Percentiles rank a stretch among this genome's conserved stretches.
These are phyloP conservation scores for Podochytrium sp. DNA, from an alignment of 192 early-diverging fungal species.

Conservation along the genomic window DNA sequence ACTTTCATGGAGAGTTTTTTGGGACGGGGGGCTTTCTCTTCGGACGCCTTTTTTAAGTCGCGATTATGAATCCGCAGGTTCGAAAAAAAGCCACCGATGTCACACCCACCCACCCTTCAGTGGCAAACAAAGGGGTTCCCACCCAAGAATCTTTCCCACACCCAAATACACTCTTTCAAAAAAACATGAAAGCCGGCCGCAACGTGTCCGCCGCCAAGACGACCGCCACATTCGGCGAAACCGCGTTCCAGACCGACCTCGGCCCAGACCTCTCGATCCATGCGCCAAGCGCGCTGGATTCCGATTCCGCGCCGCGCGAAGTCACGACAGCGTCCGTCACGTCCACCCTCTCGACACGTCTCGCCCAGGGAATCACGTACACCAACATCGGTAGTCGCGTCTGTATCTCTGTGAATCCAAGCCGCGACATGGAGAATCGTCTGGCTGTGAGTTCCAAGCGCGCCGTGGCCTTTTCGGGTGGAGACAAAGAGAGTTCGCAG, in stretches of 20 bases:
- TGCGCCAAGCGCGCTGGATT: not conserved
- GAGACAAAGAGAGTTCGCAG: not conserved
- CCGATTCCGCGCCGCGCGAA: not conserved
- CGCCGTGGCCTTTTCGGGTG: not conserved
- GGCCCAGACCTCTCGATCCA: not conserved
- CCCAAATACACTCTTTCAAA: not conserved
- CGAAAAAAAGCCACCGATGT: not conserved
- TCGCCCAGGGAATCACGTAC: not conserved
- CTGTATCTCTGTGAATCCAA: not conserved
- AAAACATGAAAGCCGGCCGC: not conserved
- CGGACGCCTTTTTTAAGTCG: too few species aligned
- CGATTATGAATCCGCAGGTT: not conserved
- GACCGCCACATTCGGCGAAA: not conserved
- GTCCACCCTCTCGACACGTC: not conserved
- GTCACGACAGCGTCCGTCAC: not conserved
- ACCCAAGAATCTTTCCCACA: not conserved
- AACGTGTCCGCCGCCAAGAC: not conserved
- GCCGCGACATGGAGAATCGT: not conserved
- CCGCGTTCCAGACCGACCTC: not conserved
- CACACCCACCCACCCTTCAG: not conserved
- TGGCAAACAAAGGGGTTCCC: too few species aligned
- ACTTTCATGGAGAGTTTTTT: conserved; percentile 12
- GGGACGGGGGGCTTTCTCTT: too few species aligned
- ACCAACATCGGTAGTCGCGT: not conserved
- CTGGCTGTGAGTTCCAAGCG: not conserved